Base-by-base conservation (phyloP, 2,329 filamentous ascomycete species). In the Penicillium sp. region DNA sequence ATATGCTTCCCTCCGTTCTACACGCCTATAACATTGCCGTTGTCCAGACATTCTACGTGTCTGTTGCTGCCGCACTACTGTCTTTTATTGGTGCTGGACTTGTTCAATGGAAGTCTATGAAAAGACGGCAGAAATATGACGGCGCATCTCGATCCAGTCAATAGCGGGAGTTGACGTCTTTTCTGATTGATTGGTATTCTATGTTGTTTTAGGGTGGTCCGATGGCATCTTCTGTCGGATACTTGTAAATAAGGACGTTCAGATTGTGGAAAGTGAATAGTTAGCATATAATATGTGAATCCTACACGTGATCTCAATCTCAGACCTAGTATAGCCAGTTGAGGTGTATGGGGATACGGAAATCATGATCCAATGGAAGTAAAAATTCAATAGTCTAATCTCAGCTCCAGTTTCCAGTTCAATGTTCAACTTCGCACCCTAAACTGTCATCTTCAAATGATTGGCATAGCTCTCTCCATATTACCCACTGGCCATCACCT, bases 81-180 rank as follows among this genome's bases (percentile, higher is more conserved):
- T 62, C 61, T 1, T 57, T 68, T 12, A 28, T 71, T 26, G 65
- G 62, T 0, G 64, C 65, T 3, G 46, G 66, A 3, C 60, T 64
- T 31, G 58, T 72, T 26, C 61, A 72, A 45, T 73, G 71, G 71
- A 65, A 66, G 47, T 70, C 64, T 1, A 67, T 73, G 49, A 70
- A 49, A 45, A 33, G 41, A 32, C 29, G 43, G 22, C 41, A 52
- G 38, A 52, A 54, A 17, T n/a, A 19, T 43, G 32, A 53, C 13
- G 17, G 31, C 12, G 19, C 35, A 26, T 34, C 40, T 26, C 45
- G 22, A 48, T 32, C 8, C 17, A 19, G 12, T 10, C 15, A 24
- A 31, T 17, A 39, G 13, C 19, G 8, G 13, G 32, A 39, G 19
- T 22, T 42, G 33, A 24, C 1, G 6, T 28, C 13, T 24, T 44